Percentiles rank a stretch among this genome's conserved stretches.
phyloP scores from a whole-genome alignment of 2,329 filamentous ascomycete genomes.

The Pseudogymnoascus pannorum region DNA sequence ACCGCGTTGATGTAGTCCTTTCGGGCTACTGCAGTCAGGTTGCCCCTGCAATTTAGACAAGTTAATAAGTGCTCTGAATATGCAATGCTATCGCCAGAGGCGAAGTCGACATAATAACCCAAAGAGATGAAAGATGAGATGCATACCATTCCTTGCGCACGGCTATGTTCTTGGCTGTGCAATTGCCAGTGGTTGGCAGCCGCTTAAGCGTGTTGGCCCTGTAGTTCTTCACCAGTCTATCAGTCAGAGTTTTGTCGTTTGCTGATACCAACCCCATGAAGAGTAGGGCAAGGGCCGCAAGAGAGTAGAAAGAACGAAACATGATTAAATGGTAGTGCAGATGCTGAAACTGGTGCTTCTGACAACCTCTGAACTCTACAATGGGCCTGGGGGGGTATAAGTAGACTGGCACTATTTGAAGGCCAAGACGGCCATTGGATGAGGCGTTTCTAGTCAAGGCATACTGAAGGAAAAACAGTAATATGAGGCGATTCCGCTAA shows the following conservation, averaged over 20 bases:
- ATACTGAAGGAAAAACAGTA: not conserved
- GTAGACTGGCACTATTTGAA: not conserved
- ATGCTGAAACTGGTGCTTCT: not conserved
- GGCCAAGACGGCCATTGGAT: not conserved
- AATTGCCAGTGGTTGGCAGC: not conserved
- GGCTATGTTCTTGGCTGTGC: slow-evolving; percentile 11
- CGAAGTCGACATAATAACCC: not conserved
- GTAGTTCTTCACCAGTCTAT: not conserved
- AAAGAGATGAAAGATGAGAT: not conserved
- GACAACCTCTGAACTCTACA: not conserved
- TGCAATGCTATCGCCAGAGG: not conserved
- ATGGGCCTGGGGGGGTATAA: not conserved
- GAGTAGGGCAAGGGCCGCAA: not conserved
- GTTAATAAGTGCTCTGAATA: not conserved
- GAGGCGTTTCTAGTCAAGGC: not conserved
- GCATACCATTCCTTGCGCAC: slow-evolving; percentile 16
- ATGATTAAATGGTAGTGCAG: not conserved
- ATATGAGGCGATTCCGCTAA: not conserved
- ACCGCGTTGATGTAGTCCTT: slow-evolving; percentile 19
- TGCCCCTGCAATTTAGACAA: not conserved
- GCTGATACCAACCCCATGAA: not conserved
- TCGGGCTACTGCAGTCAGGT: not conserved
- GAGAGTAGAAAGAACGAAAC: not conserved
- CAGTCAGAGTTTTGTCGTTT: not conserved
- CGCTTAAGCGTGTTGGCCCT: not conserved